Conservation (phyloP, 495 filamentous ascomycete species). For the Aspergillus steynii region DNA sequence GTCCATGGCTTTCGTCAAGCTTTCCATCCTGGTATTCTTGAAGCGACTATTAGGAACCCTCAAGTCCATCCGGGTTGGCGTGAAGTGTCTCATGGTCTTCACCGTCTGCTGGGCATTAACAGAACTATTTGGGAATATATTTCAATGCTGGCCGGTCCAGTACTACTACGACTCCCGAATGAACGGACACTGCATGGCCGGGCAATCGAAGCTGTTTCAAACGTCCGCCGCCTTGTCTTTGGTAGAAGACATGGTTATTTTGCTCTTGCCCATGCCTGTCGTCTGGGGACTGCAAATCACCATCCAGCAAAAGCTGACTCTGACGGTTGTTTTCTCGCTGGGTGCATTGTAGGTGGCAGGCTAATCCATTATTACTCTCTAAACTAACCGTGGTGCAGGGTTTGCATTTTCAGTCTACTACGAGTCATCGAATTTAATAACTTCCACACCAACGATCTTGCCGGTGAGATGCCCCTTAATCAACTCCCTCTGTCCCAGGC, state of each 20-base stretch:
- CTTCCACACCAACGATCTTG: constrained; percentile 22
- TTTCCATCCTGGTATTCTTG: constrained; percentile 39
- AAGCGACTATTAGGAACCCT: constrained; percentile 26
- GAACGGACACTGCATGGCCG: constrained; percentile 28
- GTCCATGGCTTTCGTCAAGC: constrained; percentile 33
- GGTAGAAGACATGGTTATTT: constrained; percentile 26
- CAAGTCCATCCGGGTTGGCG: constrained; percentile 8
- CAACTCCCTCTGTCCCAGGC: not conserved
- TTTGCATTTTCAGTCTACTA: constrained; percentile 29
- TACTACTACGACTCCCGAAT: constrained; percentile 33
- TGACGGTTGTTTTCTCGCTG: constrained; percentile 31
- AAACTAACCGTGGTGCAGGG: constrained; percentile 14
- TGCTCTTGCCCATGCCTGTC: constrained; percentile 32
- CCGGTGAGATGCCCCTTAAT: constrained; percentile 15
- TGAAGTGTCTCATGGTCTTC: constrained; percentile 21
- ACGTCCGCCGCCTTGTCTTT: constrained; percentile 25
- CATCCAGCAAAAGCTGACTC: constrained; percentile 27
- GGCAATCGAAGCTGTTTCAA: constrained; percentile 20
- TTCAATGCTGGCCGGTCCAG: constrained; percentile 35
- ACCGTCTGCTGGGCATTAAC: constrained; percentile 27
- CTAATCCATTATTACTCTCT: not conserved
- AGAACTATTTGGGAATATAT: constrained; percentile 25
- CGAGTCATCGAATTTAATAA: constrained; percentile 24
- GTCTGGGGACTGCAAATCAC: constrained; percentile 36
- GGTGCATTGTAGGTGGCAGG: constrained; percentile 25